Base-by-base conservation (phyloP, 108 stramenopile genomes). In the Chaetoceros muelleri region DNA sequence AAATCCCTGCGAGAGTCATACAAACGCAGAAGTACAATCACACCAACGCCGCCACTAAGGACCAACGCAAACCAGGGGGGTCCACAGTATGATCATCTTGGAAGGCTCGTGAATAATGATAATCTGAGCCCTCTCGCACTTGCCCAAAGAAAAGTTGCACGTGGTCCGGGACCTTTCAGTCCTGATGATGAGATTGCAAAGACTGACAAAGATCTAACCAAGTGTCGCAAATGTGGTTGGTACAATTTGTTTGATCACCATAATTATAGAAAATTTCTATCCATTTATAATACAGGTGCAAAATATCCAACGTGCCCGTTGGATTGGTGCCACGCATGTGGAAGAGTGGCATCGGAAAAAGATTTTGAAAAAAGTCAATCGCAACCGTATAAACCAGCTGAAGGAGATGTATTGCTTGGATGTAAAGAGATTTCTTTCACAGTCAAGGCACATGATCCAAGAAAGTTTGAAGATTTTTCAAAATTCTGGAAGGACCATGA, bases 291-390 rank as follows among this genome's bases (percentile, higher is more conserved):
- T 7, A 21, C 48, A 16, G 48, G 48, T 23, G 48, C 3, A 16
- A 49, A 7, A 23, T 7, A 5, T 31, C 34, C 24, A 24, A 18
- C n/a, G 24, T n/a, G n/a, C n/a, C n/a, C n/a, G n/a, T 3, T 3
- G 2, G 63, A 74, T 34, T 69, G 67, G 67, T 74, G 72, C 45
- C 53, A 52, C 25, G 44, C 30, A 2, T 74, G 72, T 55, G 72
- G 66, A 10, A 46, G 67, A 28, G 64, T 74, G 2, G 48, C 57
- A 25, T 24, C 21, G 19, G 27, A 46, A 19, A 48, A 57, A 30
- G 55, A 55, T 44, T 59, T 74, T 48, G 50, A 46, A 30, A 65
- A 60, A 44, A 2, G 19, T 17, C 46, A 64, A 53, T 1, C 52
- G 2, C n/a, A 1, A 17, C 49, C 23, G 45, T 46, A 24, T 45